phyloP scores from a whole-genome alignment of 192 early-diverging fungal species.

The Rhizophagus sp. region DNA sequence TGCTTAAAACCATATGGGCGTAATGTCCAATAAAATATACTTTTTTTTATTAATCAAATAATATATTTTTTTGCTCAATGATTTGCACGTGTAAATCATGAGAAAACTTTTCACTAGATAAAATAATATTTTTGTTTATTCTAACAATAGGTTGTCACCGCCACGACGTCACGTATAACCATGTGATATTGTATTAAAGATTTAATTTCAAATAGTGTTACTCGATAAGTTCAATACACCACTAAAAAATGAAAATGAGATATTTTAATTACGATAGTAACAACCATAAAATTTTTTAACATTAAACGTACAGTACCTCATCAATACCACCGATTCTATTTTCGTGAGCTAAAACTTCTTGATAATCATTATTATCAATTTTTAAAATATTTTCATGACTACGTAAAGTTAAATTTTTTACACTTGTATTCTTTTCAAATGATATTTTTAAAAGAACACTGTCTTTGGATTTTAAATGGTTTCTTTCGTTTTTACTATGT shows the following conservation, averaged over 20 bases:
- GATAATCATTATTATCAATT: neutral
- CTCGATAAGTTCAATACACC: neutral
- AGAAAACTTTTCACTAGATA: too few relatives aligned
- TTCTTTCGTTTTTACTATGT: neutral
- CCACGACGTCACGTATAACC: too few relatives aligned
- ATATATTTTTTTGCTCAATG: too few relatives aligned
- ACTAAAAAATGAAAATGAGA: neutral
- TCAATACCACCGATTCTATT: neutral
- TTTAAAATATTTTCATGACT: neutral
- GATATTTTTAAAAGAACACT: neutral
- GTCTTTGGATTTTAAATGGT: neutral
- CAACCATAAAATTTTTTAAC: too few relatives aligned
- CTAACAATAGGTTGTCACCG: too few relatives aligned
- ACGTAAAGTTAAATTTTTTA: neutral
- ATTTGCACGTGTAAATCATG: too few relatives aligned
- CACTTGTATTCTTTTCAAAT: neutral
- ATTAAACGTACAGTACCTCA: neutral
- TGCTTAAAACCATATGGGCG: too few relatives aligned
- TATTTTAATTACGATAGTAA: too few relatives aligned
- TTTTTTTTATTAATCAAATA: too few relatives aligned
- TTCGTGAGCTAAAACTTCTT: neutral
- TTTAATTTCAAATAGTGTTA: neutral
- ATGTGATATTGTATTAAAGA: too few relatives aligned
- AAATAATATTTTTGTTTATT: too few relatives aligned
- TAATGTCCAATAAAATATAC: too few relatives aligned